Evolutionary conservation across 2,329 filamentous ascomycete genomes (phyloP).

Genomic region (Thelonectria olida): DNA sequence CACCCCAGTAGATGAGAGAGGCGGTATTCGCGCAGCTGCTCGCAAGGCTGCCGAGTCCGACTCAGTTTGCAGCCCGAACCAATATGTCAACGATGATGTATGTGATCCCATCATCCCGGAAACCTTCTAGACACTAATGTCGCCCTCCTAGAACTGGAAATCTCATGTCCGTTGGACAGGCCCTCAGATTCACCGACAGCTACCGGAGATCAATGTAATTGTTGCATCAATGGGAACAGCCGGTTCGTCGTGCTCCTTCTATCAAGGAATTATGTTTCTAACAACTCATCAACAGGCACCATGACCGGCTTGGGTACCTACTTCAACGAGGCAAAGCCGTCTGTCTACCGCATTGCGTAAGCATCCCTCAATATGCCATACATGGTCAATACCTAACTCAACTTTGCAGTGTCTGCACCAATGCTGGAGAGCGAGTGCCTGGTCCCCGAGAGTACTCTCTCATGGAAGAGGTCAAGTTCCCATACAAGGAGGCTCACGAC

Average conservation of each 20-base stretch:
- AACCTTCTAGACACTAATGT: not conserved
- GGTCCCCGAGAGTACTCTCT: conserved; percentile 63
- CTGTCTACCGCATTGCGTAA: conserved; percentile 50
- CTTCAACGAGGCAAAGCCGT: conserved; percentile 61
- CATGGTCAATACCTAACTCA: conserved; percentile 12
- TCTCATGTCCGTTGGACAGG: conserved; percentile 68
- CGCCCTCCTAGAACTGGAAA: conserved; percentile 55
- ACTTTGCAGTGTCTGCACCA: conserved; percentile 61
- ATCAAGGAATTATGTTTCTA: too few species aligned
- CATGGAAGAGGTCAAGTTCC: conserved; percentile 63
- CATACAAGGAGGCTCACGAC: conserved; percentile 64
- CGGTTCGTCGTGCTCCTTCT: conserved; percentile 22
- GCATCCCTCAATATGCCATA: not conserved
- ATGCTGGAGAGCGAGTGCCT: conserved; percentile 64
- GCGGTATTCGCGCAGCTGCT: conserved; percentile 43
- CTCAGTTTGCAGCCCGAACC: conserved; percentile 43
- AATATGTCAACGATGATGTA: conserved; percentile 47
- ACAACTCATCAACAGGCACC: conserved; percentile 38
- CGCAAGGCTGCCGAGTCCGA: conserved; percentile 42
- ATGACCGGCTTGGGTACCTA: conserved; percentile 61
- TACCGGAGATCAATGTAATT: conserved; percentile 65
- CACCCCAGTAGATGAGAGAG: conserved; percentile 43
- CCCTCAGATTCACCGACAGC: conserved; percentile 64
- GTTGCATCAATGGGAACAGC: conserved; percentile 65
- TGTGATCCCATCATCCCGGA: not conserved